A percentile compares a stretch with the other conserved stretches of the same genome.
phyloP scores from a whole-genome alignment of 495 filamentous ascomycete species.

The Cladorrhinum samala region DNA sequence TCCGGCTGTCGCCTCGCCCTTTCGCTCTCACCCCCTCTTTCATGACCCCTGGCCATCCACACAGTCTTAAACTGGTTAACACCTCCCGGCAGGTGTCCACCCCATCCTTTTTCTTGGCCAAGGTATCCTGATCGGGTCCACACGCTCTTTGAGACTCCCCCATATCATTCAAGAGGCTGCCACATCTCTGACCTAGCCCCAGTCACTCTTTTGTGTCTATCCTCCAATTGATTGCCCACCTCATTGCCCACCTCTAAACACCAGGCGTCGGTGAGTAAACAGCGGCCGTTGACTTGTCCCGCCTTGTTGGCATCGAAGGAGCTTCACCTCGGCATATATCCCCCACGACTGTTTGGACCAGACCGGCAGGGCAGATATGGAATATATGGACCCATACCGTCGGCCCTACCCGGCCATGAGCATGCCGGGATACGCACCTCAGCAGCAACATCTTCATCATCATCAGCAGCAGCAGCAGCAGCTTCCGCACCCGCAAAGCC shows the following conservation, averaged over 20 bases:
- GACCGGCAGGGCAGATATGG: slow-evolving; percentile 22
- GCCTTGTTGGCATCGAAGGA: too few species aligned
- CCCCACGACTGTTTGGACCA: background rate
- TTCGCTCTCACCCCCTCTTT: slow-evolving; percentile 1
- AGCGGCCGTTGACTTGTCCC: background rate
- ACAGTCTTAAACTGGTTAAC: slow-evolving; percentile 29
- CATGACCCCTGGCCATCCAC: slow-evolving; percentile 3
- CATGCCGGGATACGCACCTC: slow-evolving; percentile 15
- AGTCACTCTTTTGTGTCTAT: slow-evolving; percentile 38
- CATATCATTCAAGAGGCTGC: slow-evolving; percentile 13
- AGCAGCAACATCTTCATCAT: slow-evolving; percentile 18
- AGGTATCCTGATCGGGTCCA: slow-evolving; percentile 21
- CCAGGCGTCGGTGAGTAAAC: background rate
- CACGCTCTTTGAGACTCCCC: slow-evolving; percentile 26
- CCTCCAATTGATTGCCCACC: slow-evolving; percentile 1
- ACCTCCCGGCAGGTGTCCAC: slow-evolving; percentile 16
- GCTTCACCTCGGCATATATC: too few species aligned
- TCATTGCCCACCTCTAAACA: background rate
- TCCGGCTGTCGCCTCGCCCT: slow-evolving; percentile 3
- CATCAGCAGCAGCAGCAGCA: slow-evolving; percentile 18
- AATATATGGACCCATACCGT: slow-evolving; percentile 25
- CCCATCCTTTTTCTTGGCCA: slow-evolving; percentile 17
- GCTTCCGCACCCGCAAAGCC: slow-evolving; percentile 1
- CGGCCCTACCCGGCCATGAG: slow-evolving; percentile 17
- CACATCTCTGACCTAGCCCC: slow-evolving; percentile 26